Percentiles rank a stretch among this genome's conserved stretches.
Evolutionary conservation across 2,329 filamentous ascomycete genomes (phyloP).

Genomic region (Penicillium freii): DNA sequence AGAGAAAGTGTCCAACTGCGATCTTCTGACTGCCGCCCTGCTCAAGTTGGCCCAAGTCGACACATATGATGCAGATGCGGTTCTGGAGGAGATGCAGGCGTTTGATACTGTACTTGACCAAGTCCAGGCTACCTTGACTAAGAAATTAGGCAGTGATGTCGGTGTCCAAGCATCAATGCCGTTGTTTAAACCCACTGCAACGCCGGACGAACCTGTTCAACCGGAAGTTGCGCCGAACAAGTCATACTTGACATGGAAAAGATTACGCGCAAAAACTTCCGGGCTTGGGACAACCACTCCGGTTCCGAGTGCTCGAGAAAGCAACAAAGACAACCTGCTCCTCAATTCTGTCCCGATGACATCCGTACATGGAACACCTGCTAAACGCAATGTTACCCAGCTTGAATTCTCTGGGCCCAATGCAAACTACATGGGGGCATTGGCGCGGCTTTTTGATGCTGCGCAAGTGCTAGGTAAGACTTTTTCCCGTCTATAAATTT

Average conservation of each 20-base stretch:
- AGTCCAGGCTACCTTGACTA: conserved; percentile 70
- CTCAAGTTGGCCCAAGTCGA: conserved; percentile 81
- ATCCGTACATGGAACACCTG: conserved; percentile 56
- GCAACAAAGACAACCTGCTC: conserved; percentile 59
- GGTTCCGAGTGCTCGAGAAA: conserved; percentile 42
- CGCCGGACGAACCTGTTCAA: conserved; percentile 46
- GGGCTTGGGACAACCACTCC: conserved; percentile 52
- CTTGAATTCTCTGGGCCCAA: conserved; percentile 79
- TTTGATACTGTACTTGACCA: conserved; percentile 84
- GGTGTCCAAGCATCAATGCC: conserved; percentile 72
- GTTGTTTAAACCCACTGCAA: conserved; percentile 66
- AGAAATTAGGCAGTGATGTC: conserved; percentile 91
- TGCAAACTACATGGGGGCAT: conserved; percentile 82
- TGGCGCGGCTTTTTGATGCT: conserved; percentile 89
- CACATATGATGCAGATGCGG: conserved; percentile 83
- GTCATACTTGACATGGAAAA: conserved; percentile 80
- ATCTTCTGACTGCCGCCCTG: conserved; percentile 83
- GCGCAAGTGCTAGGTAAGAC: conserved; percentile 81
- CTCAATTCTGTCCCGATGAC: conserved; percentile 81
- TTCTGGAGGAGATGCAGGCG: conserved; percentile 90
- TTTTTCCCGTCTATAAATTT: neutral
- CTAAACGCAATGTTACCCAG: conserved; percentile 67
- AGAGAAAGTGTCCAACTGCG: conserved; percentile 90
- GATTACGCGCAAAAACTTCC: conserved; percentile 85
- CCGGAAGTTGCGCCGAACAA: conserved; percentile 57